Conservation (phyloP, 352 stramenopile genomes). For the Phytophthora colocasiae region DNA sequence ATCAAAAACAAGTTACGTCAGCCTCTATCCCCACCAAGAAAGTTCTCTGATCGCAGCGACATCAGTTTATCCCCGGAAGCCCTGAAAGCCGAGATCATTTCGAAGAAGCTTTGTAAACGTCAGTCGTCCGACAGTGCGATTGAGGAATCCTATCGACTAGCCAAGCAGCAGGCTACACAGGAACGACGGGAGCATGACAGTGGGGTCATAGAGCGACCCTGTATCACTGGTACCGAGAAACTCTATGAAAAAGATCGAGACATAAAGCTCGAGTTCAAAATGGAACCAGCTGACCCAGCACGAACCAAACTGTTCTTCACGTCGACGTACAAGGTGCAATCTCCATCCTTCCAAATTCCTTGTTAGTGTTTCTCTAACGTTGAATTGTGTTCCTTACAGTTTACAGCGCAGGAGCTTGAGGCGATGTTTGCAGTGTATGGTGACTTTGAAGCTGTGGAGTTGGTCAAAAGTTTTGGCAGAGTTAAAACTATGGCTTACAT, state of each 20-base stretch:
- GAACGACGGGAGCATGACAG: constrained; percentile 22
- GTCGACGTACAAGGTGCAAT: constrained; percentile 68
- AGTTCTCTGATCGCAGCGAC: constrained; percentile 27
- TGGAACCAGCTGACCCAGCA: constrained; percentile 15
- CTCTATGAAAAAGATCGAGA: constrained; percentile 19
- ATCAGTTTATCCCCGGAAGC: constrained; percentile 29
- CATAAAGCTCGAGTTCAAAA: constrained; percentile 30
- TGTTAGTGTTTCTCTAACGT: constrained; percentile 2
- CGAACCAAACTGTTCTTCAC: constrained; percentile 73
- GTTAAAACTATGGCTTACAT: constrained; percentile 91
- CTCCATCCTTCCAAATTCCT: neutral
- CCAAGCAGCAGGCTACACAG: constrained; percentile 53
- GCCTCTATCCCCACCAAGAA: constrained; percentile 28
- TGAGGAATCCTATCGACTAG: constrained; percentile 38
- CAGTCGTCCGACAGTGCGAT: constrained; percentile 52
- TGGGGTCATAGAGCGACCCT: constrained; percentile 11
- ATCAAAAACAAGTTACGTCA: constrained; percentile 8
- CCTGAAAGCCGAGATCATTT: constrained; percentile 28
- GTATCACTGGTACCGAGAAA: constrained; percentile 17
- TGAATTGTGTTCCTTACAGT: constrained; percentile 41
- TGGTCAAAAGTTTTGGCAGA: constrained; percentile 79
- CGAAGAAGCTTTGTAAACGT: constrained; percentile 62
- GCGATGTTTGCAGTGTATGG: constrained; percentile 87
- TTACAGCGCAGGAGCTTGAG: constrained; percentile 79
- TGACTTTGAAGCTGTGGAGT: constrained; percentile 71